A percentile compares a stretch with the other conserved stretches of the same genome.
Evolutionary conservation across 257 asterid species (phyloP).

Genomic region (Avicennia marina): DNA sequence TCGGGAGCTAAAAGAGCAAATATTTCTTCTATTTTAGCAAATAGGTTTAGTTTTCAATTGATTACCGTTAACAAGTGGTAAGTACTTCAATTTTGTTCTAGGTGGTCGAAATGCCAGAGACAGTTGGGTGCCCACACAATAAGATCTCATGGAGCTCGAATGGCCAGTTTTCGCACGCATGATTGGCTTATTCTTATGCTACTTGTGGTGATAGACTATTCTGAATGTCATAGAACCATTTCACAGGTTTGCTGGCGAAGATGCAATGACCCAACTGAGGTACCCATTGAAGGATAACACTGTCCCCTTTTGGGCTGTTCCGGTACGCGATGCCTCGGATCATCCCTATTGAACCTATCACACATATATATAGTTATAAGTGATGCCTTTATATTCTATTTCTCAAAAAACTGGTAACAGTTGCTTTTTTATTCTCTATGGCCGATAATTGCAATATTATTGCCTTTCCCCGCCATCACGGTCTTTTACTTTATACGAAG

Average conservation of each 20-base stretch:
- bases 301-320: constrained; percentile 87
- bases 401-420: constrained; percentile 13
- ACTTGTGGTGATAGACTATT: constrained; percentile 67
- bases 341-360: neutral
- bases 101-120: constrained; percentile 9
- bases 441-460: constrained; percentile 69
- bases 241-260: constrained; percentile 89
- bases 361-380: constrained; percentile 1
- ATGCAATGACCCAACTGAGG: constrained; percentile 85
- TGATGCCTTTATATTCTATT: neutral
- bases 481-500: constrained; percentile 64
- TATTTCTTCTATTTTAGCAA: neutral
- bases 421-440: constrained; percentile 12
- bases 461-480: constrained; percentile 56
- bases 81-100: neutral
- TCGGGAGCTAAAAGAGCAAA: neutral
- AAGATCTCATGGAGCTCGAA: constrained; percentile 76
- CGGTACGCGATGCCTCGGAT: constrained; percentile 42
- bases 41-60: neutral
- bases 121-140: constrained; percentile 82
- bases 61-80: neutral
- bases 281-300: constrained; percentile 85
- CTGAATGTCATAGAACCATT: constrained; percentile 86
- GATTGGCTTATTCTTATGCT: constrained; percentile 89
- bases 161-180: constrained; percentile 81